Conservation (phyloP, 2,329 filamentous ascomycete species). For the Samsoniella hepiali region DNA sequence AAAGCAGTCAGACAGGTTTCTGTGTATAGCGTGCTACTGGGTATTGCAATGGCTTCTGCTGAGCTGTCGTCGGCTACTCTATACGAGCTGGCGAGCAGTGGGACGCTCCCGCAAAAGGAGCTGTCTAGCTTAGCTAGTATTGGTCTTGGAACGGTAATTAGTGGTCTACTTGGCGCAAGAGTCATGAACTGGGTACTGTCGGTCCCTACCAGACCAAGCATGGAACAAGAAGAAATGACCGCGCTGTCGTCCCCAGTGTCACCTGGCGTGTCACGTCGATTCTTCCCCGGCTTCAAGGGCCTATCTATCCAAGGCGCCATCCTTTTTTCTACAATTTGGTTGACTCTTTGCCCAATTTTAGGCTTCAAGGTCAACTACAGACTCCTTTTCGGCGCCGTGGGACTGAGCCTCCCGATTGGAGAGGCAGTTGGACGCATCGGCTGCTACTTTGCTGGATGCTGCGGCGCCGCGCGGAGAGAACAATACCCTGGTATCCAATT, state of each 20-base stretch:
- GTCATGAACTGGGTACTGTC: neutral
- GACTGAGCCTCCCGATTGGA: constrained; percentile 9
- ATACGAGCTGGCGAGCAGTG: neutral
- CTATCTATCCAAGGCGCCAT: constrained; percentile 18
- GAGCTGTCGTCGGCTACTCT: neutral
- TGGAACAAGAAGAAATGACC: neutral
- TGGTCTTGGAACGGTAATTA: neutral
- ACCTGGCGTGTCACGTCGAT: neutral
- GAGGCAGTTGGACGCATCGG: constrained; percentile 17
- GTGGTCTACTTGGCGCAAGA: constrained; percentile 12
- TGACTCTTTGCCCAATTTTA: neutral
- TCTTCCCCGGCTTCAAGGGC: constrained; percentile 14
- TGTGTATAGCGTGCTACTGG: constrained; percentile 13
- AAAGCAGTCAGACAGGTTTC: neutral
- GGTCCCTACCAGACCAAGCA: neutral
- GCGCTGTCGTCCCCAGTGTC: neutral
- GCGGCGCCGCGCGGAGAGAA: neutral
- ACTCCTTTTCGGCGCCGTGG: neutral
- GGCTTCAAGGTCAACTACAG: neutral
- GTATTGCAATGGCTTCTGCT: neutral
- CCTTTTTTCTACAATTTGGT: constrained; percentile 3
- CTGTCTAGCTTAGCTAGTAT: neutral
- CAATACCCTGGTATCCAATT: constrained; percentile 9
- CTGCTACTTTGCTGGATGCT: constrained; percentile 19
- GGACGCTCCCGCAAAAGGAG: neutral